phyloP scores from a whole-genome alignment of 371 early-diverging fungal species.

The Phascolomyces articulosus region DNA sequence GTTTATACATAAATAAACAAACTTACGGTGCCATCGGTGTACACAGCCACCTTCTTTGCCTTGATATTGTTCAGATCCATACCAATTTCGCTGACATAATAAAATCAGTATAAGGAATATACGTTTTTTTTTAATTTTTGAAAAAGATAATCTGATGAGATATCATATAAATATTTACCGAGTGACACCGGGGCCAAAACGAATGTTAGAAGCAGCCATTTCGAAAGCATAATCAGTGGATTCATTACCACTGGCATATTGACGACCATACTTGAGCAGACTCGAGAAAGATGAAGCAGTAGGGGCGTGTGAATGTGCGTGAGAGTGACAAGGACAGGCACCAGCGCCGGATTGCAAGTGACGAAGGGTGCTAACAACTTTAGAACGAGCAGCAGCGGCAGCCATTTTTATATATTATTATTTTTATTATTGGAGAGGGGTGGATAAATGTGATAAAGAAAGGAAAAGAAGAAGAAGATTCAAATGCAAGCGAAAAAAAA shows the following conservation, averaged over 20 bases:
- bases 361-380: slow-evolving; percentile 49
- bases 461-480: slow-evolving; percentile 8
- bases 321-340: slow-evolving; percentile 62
- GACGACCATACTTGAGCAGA: slow-evolving; percentile 48
- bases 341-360: slow-evolving; percentile 46
- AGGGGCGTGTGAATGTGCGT: slow-evolving; percentile 40
- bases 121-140: background rate
- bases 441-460: background rate
- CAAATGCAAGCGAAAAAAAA: background rate
- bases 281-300: slow-evolving; percentile 36
- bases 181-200: slow-evolving; percentile 88
- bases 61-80: slow-evolving; percentile 82
- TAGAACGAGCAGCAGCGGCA: slow-evolving; percentile 51
- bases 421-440: slow-evolving; percentile 9
- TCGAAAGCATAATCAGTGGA: slow-evolving; percentile 81
- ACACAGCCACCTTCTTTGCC: slow-evolving; percentile 83
- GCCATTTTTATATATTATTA: slow-evolving; percentile 30
- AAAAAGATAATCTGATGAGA: background rate
- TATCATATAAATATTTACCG: slow-evolving; percentile 29
- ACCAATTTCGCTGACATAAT: slow-evolving; percentile 73
- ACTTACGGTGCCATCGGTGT: slow-evolving; percentile 82
- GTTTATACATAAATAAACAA: no score
- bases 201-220: slow-evolving; percentile 90
- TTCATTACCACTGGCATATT: slow-evolving; percentile 50
- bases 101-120: background rate